A percentile compares a stretch with the other conserved stretches of the same genome.
These are phyloP conservation scores for Fabrea salina DNA, from an alignment of 169 alveolate species.

Conservation along the genomic window DNA sequence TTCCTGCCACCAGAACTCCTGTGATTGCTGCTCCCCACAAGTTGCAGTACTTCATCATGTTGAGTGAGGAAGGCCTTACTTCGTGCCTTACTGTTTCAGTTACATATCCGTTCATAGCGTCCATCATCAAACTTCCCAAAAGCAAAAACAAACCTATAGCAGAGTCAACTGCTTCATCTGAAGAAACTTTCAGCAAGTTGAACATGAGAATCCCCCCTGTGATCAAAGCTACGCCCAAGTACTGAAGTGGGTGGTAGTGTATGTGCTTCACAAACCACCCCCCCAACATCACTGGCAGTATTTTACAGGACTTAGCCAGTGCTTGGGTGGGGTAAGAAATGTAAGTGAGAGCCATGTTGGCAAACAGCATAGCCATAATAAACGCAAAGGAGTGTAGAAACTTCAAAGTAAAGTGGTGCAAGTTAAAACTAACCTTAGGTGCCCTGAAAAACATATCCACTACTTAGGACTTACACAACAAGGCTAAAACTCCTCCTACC, in stretches of 20 bases:
- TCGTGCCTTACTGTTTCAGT: neutral
- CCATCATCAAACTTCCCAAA: neutral
- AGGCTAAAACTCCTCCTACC: neutral
- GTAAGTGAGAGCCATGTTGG: slow-evolving; percentile 7
- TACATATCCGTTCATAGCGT: neutral
- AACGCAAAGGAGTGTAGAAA: neutral
- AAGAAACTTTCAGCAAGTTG: neutral
- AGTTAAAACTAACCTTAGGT: neutral
- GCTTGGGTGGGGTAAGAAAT: slow-evolving; percentile 32
- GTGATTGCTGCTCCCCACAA: neutral
- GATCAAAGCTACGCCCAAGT: slow-evolving; percentile 16
- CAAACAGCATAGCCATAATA: neutral
- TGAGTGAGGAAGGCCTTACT: neutral
- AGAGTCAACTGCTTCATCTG: slow-evolving; percentile 20
- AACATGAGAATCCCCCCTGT: slow-evolving; percentile 16
- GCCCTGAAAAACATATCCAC: neutral
- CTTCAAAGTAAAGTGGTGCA: neutral
- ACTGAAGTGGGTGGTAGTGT: slow-evolving; percentile 2
- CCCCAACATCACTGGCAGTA: slow-evolving; percentile 26
- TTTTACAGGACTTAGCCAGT: slow-evolving; percentile 30
- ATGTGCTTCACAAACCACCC: neutral
- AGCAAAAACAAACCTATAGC: slow-evolving; percentile 1
- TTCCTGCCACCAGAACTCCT: neutral
- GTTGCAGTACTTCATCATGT: slow-evolving; percentile 2
- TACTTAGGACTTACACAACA: neutral